phyloP scores from a whole-genome alignment of 805 yeast genomes.

The Hanseniaspora singularis region DNA sequence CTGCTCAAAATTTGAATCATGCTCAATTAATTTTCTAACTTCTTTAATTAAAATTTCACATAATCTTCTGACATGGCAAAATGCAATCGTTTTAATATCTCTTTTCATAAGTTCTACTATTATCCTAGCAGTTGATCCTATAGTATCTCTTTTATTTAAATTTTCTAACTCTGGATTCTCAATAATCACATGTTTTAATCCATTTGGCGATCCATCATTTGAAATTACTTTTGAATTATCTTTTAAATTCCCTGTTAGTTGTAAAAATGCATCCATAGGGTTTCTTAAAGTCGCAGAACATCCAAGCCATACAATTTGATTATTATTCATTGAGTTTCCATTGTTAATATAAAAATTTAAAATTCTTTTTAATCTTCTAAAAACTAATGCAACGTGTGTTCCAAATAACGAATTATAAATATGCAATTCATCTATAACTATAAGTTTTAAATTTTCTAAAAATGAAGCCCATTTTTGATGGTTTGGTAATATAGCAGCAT shows the following conservation, averaged over 20 bases:
- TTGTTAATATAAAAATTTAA: constrained; percentile 37
- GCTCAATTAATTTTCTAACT: constrained; percentile 35
- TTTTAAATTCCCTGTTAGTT: constrained; percentile 45
- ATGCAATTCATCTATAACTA: constrained; percentile 79
- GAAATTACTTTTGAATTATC: constrained; percentile 35
- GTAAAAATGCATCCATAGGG: constrained; percentile 61
- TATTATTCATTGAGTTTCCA: background rate
- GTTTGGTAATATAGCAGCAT: constrained; percentile 69
- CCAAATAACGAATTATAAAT: constrained; percentile 87
- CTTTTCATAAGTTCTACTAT: constrained; percentile 51
- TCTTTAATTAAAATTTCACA: constrained; percentile 85
- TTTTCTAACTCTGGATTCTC: constrained; percentile 75
- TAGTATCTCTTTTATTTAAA: constrained; percentile 47
- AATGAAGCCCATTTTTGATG: constrained; percentile 65
- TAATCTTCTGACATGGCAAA: constrained; percentile 73
- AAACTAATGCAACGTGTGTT: constrained; percentile 73
- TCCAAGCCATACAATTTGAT: constrained; percentile 43
- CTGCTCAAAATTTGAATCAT: constrained; percentile 30
- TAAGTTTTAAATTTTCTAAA: constrained; percentile 49
- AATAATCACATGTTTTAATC: constrained; percentile 58
- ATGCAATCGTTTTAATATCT: constrained; percentile 72
- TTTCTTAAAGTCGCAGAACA: constrained; percentile 86
- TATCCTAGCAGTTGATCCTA: constrained; percentile 64
- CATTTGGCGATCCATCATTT: constrained; percentile 83
- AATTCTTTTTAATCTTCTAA: constrained; percentile 66